Evolutionary conservation across 2,329 filamentous ascomycete species (phyloP).

Genomic region (Tolypocladium ovalisporum): DNA sequence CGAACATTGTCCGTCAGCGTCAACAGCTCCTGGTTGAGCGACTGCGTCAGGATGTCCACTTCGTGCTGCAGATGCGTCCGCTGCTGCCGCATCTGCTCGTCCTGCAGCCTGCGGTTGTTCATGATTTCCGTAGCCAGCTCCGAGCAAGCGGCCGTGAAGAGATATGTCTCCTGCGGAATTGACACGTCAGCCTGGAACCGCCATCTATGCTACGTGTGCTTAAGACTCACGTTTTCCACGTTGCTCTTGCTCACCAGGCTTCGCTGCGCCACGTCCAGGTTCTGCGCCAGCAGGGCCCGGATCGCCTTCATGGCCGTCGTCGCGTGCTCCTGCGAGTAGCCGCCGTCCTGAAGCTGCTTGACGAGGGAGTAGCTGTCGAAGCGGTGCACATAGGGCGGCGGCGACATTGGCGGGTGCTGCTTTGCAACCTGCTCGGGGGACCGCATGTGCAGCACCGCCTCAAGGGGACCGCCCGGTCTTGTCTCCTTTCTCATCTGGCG

Average conservation of each 20-base stretch:
- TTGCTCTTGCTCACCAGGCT: slow-evolving; percentile 82
- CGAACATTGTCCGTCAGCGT: slow-evolving; percentile 84
- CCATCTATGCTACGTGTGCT: neutral
- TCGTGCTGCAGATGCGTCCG: slow-evolving; percentile 84
- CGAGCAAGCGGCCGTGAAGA: slow-evolving; percentile 88
- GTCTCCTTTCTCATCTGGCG: slow-evolving; percentile 14
- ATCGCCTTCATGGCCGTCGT: slow-evolving; percentile 89
- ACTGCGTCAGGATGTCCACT: slow-evolving; percentile 82
- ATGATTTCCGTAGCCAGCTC: slow-evolving; percentile 82
- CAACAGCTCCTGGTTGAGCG: slow-evolving; percentile 70
- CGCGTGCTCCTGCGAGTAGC: slow-evolving; percentile 64
- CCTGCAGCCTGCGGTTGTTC: slow-evolving; percentile 62
- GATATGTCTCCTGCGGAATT: slow-evolving; percentile 58
- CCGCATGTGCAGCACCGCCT: slow-evolving; percentile 37
- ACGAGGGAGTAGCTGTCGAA: slow-evolving; percentile 93
- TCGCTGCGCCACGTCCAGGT: slow-evolving; percentile 70
- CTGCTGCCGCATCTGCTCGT: slow-evolving; percentile 74
- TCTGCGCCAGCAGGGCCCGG: slow-evolving; percentile 61
- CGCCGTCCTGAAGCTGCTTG: slow-evolving; percentile 62
- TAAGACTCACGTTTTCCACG: slow-evolving; percentile 58
- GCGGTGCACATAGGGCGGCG: slow-evolving; percentile 81
- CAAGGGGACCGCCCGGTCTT: slow-evolving; percentile 27
- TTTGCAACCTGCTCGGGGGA: slow-evolving; percentile 27
- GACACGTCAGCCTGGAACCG: neutral
- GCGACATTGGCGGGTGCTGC: slow-evolving; percentile 55